Conservation (phyloP, 1,284 basidiomycete genomes). For the Laetiporus sulphureus region DNA sequence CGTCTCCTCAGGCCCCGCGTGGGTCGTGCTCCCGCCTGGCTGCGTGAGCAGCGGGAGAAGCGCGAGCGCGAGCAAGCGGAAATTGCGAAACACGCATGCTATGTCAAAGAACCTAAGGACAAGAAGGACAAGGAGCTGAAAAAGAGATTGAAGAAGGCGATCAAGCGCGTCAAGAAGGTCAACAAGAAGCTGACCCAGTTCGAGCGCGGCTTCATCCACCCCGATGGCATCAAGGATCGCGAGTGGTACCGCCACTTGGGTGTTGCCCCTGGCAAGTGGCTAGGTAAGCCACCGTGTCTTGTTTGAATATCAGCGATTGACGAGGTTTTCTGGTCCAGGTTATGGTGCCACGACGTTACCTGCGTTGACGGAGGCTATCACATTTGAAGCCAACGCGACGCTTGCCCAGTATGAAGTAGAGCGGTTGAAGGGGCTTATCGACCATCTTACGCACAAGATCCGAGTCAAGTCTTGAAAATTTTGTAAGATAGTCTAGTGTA, state of each 20-base stretch:
- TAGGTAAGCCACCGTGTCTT: constrained; percentile 48
- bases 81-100: not conserved
- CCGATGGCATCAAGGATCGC: constrained; percentile 72
- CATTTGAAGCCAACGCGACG: constrained; percentile 57
- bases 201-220: constrained; percentile 81
- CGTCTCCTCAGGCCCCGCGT: constrained; percentile 15
- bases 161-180: constrained; percentile 52
- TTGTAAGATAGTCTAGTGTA: too few relatives aligned
- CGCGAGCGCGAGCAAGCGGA: constrained; percentile 2
- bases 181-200: constrained; percentile 73
- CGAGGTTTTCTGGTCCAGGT: constrained; percentile 31
- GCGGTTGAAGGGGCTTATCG: constrained; percentile 52
- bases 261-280: constrained; percentile 89
- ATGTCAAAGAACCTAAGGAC: constrained; percentile 1
- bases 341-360: constrained; percentile 88
- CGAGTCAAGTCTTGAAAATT: too few relatives aligned
- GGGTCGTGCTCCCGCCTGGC: constrained; percentile 16
- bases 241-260: constrained; percentile 86
- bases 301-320: not conserved
- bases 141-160: constrained; percentile 43
- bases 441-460: too few relatives aligned
- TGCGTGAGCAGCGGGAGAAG: constrained; percentile 9
- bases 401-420: constrained; percentile 60
- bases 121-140: constrained; percentile 5
- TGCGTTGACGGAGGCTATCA: constrained; percentile 75